Evolutionary conservation across 306 rosid genomes (phyloP), one percentile per base, ranked within the genome.

Genomic region (Cucumis melo): DNA sequence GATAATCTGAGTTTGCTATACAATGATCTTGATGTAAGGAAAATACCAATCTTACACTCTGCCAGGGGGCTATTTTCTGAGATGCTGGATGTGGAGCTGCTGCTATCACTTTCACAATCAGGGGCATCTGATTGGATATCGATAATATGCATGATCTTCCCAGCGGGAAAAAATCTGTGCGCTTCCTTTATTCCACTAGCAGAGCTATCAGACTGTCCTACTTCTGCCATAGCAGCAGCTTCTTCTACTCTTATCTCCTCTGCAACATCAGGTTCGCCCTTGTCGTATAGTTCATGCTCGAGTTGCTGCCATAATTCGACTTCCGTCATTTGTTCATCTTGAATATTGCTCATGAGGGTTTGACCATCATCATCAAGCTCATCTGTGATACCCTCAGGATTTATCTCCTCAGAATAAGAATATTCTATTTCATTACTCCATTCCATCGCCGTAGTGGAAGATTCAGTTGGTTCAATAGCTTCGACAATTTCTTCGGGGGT

Each of bases 221-320:
- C 95, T 77, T 89, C 93, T 15, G 83, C 89, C 76, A 87, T 82
- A 56, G 91, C 88, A 38, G 89, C 91, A 80, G 84, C 89, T 66
- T 88, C 91, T 83, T 92, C 93, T 79, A 74, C 76, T 73, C 85
- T 78, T 54, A 74, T 78, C 75, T 82, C 85, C 41, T 87, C 86
- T 15, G 75, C 87, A 63, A 86, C 88, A 80, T 90, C 92, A 7
- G 73, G 83, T 48, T 85, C 90, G 5, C 77, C 60, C 76, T 79
- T 71, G 58, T 89, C 93, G 53, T 88, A 87, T 75, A 94, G 89
- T 75, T 90, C 95, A 29, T 90, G 97, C 80, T 94, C 96, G 57
- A 92, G 93, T 80, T 88, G 95, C 34, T 94, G 91, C 99, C 99
- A 92, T 86, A 92, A 75, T 81, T 92, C 95, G 36, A 79, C 99